Evolutionary conservation across 2,329 filamentous ascomycete genomes (phyloP), one percentile per base, ranked within the genome.

Genomic region (Amauroascus verrucosus): DNA sequence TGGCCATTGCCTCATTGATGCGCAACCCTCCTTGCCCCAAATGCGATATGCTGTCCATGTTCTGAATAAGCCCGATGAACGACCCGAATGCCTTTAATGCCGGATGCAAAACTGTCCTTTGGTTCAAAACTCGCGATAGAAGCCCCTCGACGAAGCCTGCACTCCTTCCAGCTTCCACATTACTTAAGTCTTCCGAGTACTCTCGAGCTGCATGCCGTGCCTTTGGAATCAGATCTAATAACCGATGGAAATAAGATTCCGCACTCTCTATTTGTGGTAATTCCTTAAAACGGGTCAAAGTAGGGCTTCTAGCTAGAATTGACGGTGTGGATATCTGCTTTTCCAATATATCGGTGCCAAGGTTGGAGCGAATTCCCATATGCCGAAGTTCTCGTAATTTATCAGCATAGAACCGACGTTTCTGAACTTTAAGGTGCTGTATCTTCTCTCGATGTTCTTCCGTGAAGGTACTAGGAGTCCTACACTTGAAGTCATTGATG

Each of bases 351-450:
- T 86, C 82, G 13, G 82, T 83, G 59, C 85, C 82, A 14, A 95
- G 75, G 64, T 95, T 96, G 50, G 84, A 82, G 61, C 84, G 85
- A 61, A 98, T 80, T 3, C 93, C 93, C 91, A 98, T 97, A 54
- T 84, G 80, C 33, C 88, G 82, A 26, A 96, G 73, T 20, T 83
- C 81, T 63, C 87, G 90, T 58, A 98, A 73, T 0, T 86, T 90
- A 61, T 97, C 91, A 0, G 88, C 86, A 62, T 95, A 93, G 13
- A 97, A 78, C 61, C 89, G 90, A 41, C 88, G 82, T 71, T 98
- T 98, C 62, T 88, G 81, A 2, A 82, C 83, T 74, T 96, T 97
- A 60, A 97, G 80, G 66, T 96, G 88, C 68, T 94, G 90, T 56
- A 96, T 81, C 14, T 79, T 68, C 9, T 83, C 79, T 65, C 90